Evolutionary conservation across 2,329 filamentous ascomycete genomes (phyloP), one percentile per base, ranked within the genome.

Genomic region (Ceratocystis huliohia): DNA sequence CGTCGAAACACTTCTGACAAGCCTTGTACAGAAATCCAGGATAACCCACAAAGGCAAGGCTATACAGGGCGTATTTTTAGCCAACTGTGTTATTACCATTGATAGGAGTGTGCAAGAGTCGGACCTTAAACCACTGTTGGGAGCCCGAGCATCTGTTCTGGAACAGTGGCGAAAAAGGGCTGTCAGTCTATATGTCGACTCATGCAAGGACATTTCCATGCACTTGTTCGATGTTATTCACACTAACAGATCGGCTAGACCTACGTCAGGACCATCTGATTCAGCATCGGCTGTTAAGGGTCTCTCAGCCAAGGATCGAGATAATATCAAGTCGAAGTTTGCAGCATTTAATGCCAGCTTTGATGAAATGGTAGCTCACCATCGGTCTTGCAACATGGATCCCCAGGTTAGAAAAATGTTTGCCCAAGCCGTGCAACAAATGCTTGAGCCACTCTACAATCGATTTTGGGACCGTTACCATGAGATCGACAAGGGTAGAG

Each of bases 381-480:
- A 99, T 78, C 94, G 91, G 77, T 80, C 82, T 33, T 89, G 90
- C 72, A 87, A 81, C 72, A 96, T 97, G 89, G 94, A 99, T 77
- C 84, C 85, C 28, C 93, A 97, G 74, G 93, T 97, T 41, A 84
- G 91, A 56, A 82, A 84, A 69, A 84, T 88, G 76, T 83, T 97
- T 72, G 87, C 85, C 17, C 86, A 87, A 71, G 92, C 96, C 73
- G 87, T 97, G 69, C 90, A 94, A 74, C 87, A 87, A 71, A 90
- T 96, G 78, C 87, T 99, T 66, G 93, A 97, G 77, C 92, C 93
- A 65, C 81, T 99, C 15, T 99, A 99, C 77, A 88, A 88, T 69
- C 84, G 94, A 59, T 99, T 99, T 77, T 97, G 91, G 86, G 94
- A 97, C 76, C 84, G 93, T 33, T 99, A 99, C 74, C 92, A 96